Evolutionary conservation across 768 basidiomycete genomes (phyloP), one percentile per base, ranked within the genome.

Genomic region (Tricholoma saponaceum): DNA sequence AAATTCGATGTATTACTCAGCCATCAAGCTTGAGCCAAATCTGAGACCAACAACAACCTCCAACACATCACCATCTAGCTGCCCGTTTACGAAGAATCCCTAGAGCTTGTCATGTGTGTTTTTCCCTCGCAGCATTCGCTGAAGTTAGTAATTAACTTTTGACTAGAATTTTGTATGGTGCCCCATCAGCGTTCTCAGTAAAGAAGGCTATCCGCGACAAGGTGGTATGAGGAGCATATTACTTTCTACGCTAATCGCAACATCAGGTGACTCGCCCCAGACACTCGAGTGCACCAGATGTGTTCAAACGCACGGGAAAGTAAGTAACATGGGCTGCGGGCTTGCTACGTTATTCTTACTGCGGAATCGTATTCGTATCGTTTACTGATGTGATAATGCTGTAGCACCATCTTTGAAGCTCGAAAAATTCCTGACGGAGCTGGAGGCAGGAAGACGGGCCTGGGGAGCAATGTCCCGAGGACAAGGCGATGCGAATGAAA

Each of bases 71-170:
- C n/a, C 2, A 84, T 95, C 56, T 84, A 93, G 67, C 79, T 92
- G 72, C 92, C 92, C 0, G 92, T 94, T 26, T 95, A 94, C 76
- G 94, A n/a, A n/a, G n/a, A n/a, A n/a, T n/a, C n/a, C 59, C 70
- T 92, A 33, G 81, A 84, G 35, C 72, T 85, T 63, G 87, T 85
- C 0, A 92, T 92, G 87, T 89, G 59, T 64, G 84, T 73, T 13
- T 28, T 49, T n/a, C 20, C 47, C 43, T 33, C n/a, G 20, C 52
- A 23, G 49, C 35, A 28, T 35, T 22, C 49, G 39, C 23, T 26
- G 3, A 28, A 28, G n/a, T n/a, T n/a, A n/a, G n/a, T n/a, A n/a
- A n/a, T n/a, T n/a, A n/a, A n/a, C n/a, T n/a, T n/a, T n/a, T n/a
- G n/a, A n/a, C n/a, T n/a, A n/a, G n/a, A n/a, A n/a, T n/a, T 28